Percentiles rank a stretch among this genome's conserved stretches.
Conservation (phyloP, 345 rosid genomes). For the Brassica rapa region DNA sequence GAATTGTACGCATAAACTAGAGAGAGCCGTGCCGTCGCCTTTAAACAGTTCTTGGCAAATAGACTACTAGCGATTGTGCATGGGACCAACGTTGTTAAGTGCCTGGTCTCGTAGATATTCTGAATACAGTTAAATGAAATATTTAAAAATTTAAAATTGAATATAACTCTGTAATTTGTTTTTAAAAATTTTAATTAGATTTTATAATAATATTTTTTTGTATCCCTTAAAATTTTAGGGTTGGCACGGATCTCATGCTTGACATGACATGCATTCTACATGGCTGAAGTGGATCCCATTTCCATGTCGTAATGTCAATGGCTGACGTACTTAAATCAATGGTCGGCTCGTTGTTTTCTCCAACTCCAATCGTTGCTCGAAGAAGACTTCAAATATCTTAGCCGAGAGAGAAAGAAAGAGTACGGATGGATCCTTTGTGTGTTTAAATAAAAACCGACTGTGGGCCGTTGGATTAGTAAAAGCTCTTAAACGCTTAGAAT, state of each 20-base stretch:
- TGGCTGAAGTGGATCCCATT: neutral
- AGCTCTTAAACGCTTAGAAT: conserved; percentile 10
- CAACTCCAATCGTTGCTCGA: conserved; percentile 7
- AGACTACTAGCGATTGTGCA: conserved; percentile 6
- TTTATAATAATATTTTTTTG: too few species aligned
- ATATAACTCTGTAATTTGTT: too few species aligned
- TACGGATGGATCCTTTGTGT: conserved; percentile 25
- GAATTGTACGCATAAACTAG: conserved; percentile 36
- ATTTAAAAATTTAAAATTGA: too few species aligned
- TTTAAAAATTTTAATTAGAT: too few species aligned
- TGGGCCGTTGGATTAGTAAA: conserved; percentile 30
- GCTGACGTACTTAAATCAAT: conserved; percentile 24
- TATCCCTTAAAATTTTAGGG: too few species aligned
- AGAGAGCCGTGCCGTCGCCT: conserved; percentile 30
- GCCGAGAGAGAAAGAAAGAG: neutral
- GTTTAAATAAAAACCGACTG: neutral
- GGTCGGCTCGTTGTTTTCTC: conserved; percentile 41
- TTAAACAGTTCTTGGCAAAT: conserved; percentile 23
- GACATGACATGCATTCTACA: conserved; percentile 19
- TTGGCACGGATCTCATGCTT: conserved; percentile 34
- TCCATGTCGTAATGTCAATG: conserved; percentile 29
- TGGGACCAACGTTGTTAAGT: conserved; percentile 29
- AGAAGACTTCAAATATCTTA: conserved; percentile 24
- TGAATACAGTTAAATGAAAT: too few species aligned
- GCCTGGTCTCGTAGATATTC: neutral